Percentiles rank a stretch among this genome's conserved stretches.
These are phyloP conservation scores for Evansstolkia leycettana DNA, from an alignment of 495 filamentous ascomycete genomes.

Conservation along the genomic window DNA sequence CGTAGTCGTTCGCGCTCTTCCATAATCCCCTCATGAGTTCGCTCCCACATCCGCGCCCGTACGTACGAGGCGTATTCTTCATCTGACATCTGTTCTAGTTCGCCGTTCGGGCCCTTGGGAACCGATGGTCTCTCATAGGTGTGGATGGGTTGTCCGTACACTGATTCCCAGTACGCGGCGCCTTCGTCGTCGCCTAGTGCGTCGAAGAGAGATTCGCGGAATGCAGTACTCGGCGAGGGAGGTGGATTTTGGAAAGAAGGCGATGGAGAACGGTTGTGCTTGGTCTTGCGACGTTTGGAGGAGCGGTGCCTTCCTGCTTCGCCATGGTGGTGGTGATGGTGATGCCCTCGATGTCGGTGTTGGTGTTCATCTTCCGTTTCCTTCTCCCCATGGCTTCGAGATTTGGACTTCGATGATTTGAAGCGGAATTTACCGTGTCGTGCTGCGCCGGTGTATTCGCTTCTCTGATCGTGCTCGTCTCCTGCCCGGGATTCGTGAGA, in stretches of 20 bases:
- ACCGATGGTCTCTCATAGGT: slow-evolving; percentile 36
- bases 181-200: slow-evolving; percentile 98
- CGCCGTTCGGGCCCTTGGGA: slow-evolving; percentile 31
- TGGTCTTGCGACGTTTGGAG: slow-evolving; percentile 3
- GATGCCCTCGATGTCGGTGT: slow-evolving; percentile 8
- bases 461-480: background rate
- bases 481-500: background rate
- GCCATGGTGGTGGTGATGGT: slow-evolving; percentile 20
- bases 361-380: slow-evolving; percentile 1
- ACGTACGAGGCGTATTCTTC: slow-evolving; percentile 84
- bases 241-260: slow-evolving; percentile 1
- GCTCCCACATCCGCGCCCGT: slow-evolving; percentile 84
- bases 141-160: slow-evolving; percentile 89
- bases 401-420: slow-evolving; percentile 29
- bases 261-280: slow-evolving; percentile 2
- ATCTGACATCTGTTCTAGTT: slow-evolving; percentile 78
- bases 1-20: slow-evolving; percentile 53
- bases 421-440: slow-evolving; percentile 45
- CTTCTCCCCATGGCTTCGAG: slow-evolving; percentile 11
- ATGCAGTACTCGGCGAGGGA: slow-evolving; percentile 54
- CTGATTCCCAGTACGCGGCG: slow-evolving; percentile 83
- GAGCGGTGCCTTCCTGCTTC: slow-evolving; percentile 15
- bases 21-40: slow-evolving; percentile 52
- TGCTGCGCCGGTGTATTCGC: slow-evolving; percentile 12
- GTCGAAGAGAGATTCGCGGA: slow-evolving; percentile 94